These are phyloP conservation scores for Sclerotinia trifoliorum DNA, from an alignment of 2,329 filamentous ascomycete genomes.

Conservation along the genomic window DNA sequence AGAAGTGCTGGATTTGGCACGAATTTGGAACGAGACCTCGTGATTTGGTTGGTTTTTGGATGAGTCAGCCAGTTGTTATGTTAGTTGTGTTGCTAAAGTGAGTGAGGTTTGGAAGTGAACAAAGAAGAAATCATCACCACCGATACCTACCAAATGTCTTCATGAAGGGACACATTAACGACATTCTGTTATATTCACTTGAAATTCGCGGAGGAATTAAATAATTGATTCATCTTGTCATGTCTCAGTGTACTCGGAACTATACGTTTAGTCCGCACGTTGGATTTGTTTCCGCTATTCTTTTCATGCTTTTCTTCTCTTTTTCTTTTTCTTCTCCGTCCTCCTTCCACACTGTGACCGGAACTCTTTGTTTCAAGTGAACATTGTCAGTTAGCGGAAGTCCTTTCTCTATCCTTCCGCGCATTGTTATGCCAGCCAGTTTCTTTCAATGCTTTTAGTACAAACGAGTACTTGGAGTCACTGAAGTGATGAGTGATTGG, in stretches of 20 bases:
- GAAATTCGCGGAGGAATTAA: neutral
- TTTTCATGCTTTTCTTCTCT: neutral
- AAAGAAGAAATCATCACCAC: too few species aligned
- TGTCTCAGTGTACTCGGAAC: neutral
- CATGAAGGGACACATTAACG: fast-evolving
- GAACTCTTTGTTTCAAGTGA: neutral
- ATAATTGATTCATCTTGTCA: neutral
- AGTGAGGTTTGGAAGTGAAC: slow-evolving; percentile 8
- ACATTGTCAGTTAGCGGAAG: neutral
- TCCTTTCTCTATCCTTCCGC: neutral
- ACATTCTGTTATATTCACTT: too few species aligned
- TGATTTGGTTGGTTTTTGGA: neutral
- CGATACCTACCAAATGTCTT: neutral
- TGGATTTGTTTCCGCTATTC: neutral
- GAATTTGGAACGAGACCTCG: slow-evolving; percentile 5
- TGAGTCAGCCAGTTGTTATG: neutral
- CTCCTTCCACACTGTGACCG: neutral
- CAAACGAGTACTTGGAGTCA: neutral
- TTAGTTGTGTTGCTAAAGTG: neutral
- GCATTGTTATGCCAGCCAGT: neutral
- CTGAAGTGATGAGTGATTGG: neutral
- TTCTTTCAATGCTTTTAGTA: neutral
- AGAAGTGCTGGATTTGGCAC: slow-evolving; percentile 9
- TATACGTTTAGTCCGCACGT: neutral
- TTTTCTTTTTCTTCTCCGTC: fast-evolving